A percentile compares a stretch with the other conserved stretches of the same genome.
Evolutionary conservation across 768 basidiomycete species (phyloP).

Genomic region (Mrakia frigida): DNA sequence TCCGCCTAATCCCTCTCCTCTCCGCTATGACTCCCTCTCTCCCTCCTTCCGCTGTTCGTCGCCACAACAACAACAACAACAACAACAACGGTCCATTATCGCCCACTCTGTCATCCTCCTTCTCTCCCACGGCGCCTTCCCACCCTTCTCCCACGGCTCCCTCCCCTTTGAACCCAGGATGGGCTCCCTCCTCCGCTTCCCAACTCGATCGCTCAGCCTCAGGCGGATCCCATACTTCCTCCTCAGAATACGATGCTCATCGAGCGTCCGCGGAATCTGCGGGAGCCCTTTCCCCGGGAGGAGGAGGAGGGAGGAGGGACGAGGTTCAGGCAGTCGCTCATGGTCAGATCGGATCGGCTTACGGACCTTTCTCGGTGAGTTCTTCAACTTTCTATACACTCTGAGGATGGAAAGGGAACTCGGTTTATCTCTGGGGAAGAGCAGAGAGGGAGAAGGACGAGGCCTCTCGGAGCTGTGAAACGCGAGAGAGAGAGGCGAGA

Average conservation of each 20-base stretch:
- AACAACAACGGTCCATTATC: too few relatives aligned
- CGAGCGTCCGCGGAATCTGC: conserved; percentile 1
- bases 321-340: background rate
- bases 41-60: background rate
- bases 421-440: too few relatives aligned
- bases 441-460: background rate
- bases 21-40: background rate
- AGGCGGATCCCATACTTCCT: background rate
- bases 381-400: background rate
- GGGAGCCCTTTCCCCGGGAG: background rate
- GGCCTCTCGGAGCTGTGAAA: background rate
- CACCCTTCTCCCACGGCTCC: background rate
- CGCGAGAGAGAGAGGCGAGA: too few relatives aligned
- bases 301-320: background rate
- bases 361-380: conserved; percentile 19
- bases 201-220: background rate
- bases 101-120: background rate
- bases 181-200: background rate
- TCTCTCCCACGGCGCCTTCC: background rate
- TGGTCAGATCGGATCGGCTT: conserved; percentile 9
- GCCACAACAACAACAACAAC: too few relatives aligned
- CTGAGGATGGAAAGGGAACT: background rate
- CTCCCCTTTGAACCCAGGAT: conserved; percentile 17
- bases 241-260: background rate
- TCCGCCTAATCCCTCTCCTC: background rate